Percentiles rank a stretch among this genome's conserved stretches.
Conservation (phyloP, 2,329 filamentous ascomycete species). For the Didymella arachidicola region DNA sequence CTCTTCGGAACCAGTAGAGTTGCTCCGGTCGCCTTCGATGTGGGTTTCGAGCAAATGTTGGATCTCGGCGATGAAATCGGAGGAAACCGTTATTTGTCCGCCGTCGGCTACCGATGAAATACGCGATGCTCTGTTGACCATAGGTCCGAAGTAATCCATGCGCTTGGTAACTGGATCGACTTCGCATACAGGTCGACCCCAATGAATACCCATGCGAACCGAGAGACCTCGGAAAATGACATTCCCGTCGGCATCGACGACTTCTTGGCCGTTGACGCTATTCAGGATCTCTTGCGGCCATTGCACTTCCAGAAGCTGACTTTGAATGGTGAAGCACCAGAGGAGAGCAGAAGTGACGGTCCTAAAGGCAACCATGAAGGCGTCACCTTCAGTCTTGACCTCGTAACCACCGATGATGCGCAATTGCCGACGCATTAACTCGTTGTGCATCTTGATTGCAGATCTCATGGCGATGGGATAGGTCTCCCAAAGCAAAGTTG, state of each 20-base stretch:
- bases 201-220: constrained; percentile 97
- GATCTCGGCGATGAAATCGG: constrained; percentile 96
- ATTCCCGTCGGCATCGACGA: constrained; percentile 82
- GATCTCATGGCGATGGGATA: constrained; percentile 95
- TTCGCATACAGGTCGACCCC: constrained; percentile 92
- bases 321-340: constrained; percentile 96
- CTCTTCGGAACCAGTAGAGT: constrained; percentile 74
- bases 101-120: constrained; percentile 95
- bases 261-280: constrained; percentile 82
- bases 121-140: constrained; percentile 96
- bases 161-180: constrained; percentile 94
- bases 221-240: constrained; percentile 93
- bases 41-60: constrained; percentile 89
- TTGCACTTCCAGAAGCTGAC: constrained; percentile 81
- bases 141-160: constrained; percentile 99
- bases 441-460: constrained; percentile 96
- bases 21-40: constrained; percentile 79
- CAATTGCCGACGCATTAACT: constrained; percentile 92
- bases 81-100: constrained; percentile 94
- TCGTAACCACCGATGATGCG: constrained; percentile 96
- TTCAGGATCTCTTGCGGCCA: constrained; percentile 95
- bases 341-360: constrained; percentile 93
- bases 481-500: constrained; percentile 93
- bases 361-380: constrained; percentile 98
- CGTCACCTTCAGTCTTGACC: constrained; percentile 99